phyloP scores from a whole-genome alignment of 805 yeast species.

The Saccharomycopsis amapae region DNA sequence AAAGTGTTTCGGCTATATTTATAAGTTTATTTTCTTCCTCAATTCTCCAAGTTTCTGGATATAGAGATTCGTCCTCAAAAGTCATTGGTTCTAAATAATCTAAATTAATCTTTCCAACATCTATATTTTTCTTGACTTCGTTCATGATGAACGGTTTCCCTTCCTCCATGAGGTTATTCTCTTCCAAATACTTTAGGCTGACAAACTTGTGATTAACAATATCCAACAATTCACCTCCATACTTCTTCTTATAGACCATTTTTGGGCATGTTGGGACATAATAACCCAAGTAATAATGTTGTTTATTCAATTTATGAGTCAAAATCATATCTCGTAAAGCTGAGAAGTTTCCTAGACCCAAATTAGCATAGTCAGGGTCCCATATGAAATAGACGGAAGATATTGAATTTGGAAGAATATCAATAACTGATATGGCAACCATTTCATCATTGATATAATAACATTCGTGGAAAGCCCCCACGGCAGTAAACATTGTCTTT shows the following conservation, averaged over 20 bases:
- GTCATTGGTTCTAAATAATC: not conserved
- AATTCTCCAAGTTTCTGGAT: constrained; percentile 8
- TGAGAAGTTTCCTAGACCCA: constrained; percentile 71
- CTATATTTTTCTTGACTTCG: not conserved
- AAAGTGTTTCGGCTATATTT: constrained; percentile 33
- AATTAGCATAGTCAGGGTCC: constrained; percentile 69
- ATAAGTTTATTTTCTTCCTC: constrained; percentile 1
- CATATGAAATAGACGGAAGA: constrained; percentile 85
- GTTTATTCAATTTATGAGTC: constrained; percentile 38
- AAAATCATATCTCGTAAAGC: constrained; percentile 64
- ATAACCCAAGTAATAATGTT: constrained; percentile 72
- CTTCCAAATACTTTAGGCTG: constrained; percentile 30
- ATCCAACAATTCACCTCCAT: constrained; percentile 70
- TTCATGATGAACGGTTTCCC: constrained; percentile 26
- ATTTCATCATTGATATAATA: constrained; percentile 58
- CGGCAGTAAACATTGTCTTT: not conserved
- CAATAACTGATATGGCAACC: constrained; percentile 71
- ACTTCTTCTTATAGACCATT: constrained; percentile 74
- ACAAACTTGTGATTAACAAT: constrained; percentile 40
- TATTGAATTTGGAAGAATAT: constrained; percentile 64
- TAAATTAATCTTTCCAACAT: not conserved
- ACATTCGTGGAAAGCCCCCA: constrained; percentile 74
- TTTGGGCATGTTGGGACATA: constrained; percentile 73
- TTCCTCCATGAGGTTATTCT: constrained; percentile 25
- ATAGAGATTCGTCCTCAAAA: not conserved